Evolutionary conservation across 495 filamentous ascomycete species (phyloP).

Genomic region (Baudoinia panamericana): DNA sequence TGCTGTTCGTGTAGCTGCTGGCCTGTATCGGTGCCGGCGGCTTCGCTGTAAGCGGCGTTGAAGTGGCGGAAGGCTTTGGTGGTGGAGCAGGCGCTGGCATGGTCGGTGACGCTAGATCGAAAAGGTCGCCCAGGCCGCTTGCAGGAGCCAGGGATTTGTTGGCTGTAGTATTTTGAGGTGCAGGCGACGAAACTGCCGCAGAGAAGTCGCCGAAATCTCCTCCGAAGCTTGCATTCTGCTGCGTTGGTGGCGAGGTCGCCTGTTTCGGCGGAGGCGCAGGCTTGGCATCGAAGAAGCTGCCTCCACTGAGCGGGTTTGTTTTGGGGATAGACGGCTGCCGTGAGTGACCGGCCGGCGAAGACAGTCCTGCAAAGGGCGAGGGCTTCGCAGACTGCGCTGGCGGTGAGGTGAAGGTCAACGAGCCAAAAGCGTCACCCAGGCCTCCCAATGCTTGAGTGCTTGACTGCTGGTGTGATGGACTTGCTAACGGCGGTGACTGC

Average conservation of each 20-base stretch:
- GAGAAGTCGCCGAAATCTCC: constrained; percentile 31
- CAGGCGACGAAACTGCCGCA: constrained; percentile 15
- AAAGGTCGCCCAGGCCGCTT: constrained; percentile 55
- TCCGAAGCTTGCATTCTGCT: constrained; percentile 7
- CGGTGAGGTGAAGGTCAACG: constrained; percentile 57
- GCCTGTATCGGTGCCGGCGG: constrained; percentile 3
- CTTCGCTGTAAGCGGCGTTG: neutral
- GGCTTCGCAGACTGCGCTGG: constrained; percentile 44
- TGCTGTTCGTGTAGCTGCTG: constrained; percentile 29
- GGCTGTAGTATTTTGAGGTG: neutral
- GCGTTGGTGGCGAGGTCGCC: constrained; percentile 11
- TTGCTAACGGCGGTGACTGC: constrained; percentile 39
- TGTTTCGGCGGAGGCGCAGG: constrained; percentile 23
- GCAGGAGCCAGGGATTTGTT: constrained; percentile 34
- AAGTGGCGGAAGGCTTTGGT: constrained; percentile 21
- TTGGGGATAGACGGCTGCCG: constrained; percentile 35
- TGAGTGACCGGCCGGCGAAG: constrained; percentile 43
- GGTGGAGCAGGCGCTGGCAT: constrained; percentile 20
- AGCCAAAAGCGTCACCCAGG: constrained; percentile 77
- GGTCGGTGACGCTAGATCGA: constrained; percentile 52
- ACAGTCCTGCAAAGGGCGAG: constrained; percentile 62
- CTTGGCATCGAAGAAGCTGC: constrained; percentile 59
- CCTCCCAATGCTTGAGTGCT: constrained; percentile 49
- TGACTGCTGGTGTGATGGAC: constrained; percentile 31
- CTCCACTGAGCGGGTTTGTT: constrained; percentile 36